Base-by-base conservation (phyloP, 306 rosid species). In the Quercus agrifolia region DNA sequence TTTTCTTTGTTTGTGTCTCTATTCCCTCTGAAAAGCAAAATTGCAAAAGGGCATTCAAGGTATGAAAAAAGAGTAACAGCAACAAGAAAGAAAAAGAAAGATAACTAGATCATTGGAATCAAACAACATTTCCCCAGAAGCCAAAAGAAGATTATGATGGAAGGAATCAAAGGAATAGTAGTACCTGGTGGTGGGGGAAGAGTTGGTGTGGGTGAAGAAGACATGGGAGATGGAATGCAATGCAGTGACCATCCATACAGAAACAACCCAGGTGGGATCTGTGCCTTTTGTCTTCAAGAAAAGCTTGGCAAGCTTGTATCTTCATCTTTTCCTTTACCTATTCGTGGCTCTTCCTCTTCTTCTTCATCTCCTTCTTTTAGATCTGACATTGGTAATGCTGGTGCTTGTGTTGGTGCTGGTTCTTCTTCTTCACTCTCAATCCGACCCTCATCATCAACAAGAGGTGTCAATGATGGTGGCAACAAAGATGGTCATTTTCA, bases 231-330 rank as follows among this genome's bases (percentile, higher is more conserved):
- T 55, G 98, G 98, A 9, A 91, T 93, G 97, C 97, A 89, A 77
- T 93, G 99, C 88, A 90, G 62, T 11, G 91, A 91, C 69, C 99
- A 95, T 78, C 98, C 98, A 1, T 91, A 49, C 69, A 84, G 91
- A 67, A 93, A 69, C 82, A 95, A 95, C 88, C 92, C 96, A 0
- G 97, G 98, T n/a, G 99, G 98, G 66, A 95, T 95, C 94, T 95
- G 98, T 21, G 93, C 99, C 38, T 83, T 91, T 49, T 95, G 99
- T 74, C 98, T 95, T 13, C 99, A 95, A 44, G 99, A 93, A 51
- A 95, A 93, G 86, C 98, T 95, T 5, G 99, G 97, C 4, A 95
- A 93, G 80, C 94, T 95, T 2, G 91, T 95, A 11, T 91, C 98
- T 15, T 92, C 99, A 17, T 87, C 97, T 55, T 87, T 89, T 52